These are phyloP conservation scores for Trichophyton simii DNA, from an alignment of 2,329 filamentous ascomycete species.

Conservation along the genomic window DNA sequence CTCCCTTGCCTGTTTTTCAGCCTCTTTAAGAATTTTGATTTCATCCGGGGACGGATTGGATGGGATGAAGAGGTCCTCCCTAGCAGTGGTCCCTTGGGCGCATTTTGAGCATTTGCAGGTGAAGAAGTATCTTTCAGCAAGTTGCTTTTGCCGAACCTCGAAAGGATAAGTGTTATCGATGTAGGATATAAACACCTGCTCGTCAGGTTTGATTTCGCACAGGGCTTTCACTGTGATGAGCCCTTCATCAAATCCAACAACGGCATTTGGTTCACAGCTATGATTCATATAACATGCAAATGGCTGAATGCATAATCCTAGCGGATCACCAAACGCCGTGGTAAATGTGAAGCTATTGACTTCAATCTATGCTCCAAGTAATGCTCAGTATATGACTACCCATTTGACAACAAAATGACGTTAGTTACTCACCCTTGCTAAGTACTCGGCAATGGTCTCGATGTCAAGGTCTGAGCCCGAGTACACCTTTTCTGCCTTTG, in stretches of 20 bases:
- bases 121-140: slow-evolving; percentile 47
- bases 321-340: slow-evolving; percentile 42
- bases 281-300: slow-evolving; percentile 46
- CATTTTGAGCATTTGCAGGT: slow-evolving; percentile 45
- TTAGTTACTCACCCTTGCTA: slow-evolving; percentile 31
- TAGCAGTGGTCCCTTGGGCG: slow-evolving; percentile 14
- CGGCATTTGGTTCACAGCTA: slow-evolving; percentile 49
- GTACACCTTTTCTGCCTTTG: slow-evolving; percentile 43
- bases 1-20: slow-evolving; percentile 16
- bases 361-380: slow-evolving; percentile 32
- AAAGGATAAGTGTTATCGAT: slow-evolving; percentile 45
- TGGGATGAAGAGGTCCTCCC: slow-evolving; percentile 15
- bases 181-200: slow-evolving; percentile 52
- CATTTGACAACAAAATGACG: neutral
- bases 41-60: slow-evolving; percentile 8
- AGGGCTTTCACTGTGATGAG: slow-evolving; percentile 41
- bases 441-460: slow-evolving; percentile 32
- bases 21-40: slow-evolving; percentile 11
- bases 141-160: slow-evolving; percentile 39
- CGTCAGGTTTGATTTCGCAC: slow-evolving; percentile 39
- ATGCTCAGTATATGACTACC: neutral
- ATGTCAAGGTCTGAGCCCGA: slow-evolving; percentile 36
- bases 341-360: slow-evolving; percentile 48
- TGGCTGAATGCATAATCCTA: slow-evolving; percentile 49
- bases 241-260: slow-evolving; percentile 45